These are phyloP conservation scores for Annona squamosa DNA, from an alignment of 164 flowering plant species.

Conservation along the genomic window DNA sequence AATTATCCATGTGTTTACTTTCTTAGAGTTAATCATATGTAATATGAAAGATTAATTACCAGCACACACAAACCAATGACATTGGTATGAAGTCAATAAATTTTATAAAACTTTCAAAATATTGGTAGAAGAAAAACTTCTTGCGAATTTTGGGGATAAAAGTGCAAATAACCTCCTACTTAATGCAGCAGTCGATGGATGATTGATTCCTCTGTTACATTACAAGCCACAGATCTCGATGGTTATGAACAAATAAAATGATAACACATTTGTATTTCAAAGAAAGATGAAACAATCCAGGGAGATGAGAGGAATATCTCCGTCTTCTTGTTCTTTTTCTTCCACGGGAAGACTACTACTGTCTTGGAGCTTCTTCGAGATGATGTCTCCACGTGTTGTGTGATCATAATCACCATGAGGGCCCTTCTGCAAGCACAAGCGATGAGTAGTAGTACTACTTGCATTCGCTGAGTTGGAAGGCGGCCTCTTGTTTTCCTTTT, in stretches of 20 bases:
- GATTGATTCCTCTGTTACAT: too few species aligned
- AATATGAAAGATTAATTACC: too few species aligned
- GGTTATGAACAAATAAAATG: background rate
- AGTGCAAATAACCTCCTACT: too few species aligned
- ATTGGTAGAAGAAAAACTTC: too few species aligned
- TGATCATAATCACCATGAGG: background rate
- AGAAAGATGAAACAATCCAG: conserved; percentile 1
- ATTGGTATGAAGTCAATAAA: too few species aligned
- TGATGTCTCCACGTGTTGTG: background rate
- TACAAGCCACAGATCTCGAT: too few species aligned
- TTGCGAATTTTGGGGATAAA: too few species aligned
- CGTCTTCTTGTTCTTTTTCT: background rate
- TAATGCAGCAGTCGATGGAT: too few species aligned
- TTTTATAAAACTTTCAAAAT: too few species aligned
- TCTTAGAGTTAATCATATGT: too few species aligned
- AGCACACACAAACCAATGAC: too few species aligned
- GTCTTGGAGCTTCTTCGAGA: background rate
- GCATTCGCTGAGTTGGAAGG: background rate
- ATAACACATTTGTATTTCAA: background rate
- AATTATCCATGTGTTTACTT: too few species aligned
- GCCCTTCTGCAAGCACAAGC: background rate
- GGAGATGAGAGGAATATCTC: background rate
- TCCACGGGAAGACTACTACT: background rate
- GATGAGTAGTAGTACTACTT: background rate
- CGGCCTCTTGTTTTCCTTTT: background rate